A percentile compares a stretch with the other conserved stretches of the same genome.
Conservation (phyloP, 2,329 filamentous ascomycete species). For the Gyromitra esculenta region DNA sequence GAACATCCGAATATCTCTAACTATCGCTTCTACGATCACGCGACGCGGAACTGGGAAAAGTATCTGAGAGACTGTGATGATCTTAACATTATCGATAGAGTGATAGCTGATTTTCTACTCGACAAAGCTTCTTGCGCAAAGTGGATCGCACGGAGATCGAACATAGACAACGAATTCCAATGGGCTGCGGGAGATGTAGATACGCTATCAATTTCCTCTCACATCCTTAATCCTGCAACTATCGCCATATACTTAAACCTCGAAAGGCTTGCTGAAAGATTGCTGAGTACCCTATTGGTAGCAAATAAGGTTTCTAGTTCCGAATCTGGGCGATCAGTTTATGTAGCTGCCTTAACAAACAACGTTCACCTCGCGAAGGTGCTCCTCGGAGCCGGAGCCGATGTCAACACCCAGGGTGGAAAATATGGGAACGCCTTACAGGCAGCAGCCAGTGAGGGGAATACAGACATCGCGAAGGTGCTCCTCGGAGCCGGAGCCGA, state of each 20-base stretch:
- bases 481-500: constrained; percentile 3
- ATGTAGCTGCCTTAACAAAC: not conserved
- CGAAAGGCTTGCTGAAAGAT: not conserved
- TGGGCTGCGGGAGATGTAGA: accelerated
- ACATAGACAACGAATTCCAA: not conserved
- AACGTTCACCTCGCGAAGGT: not conserved
- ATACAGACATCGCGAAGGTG: not conserved
- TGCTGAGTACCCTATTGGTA: not conserved
- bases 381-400: not conserved
- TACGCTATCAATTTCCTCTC: not conserved
- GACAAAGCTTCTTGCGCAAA: not conserved
- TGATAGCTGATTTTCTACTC: not conserved
- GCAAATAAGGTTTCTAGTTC: too few species aligned
- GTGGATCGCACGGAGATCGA: not conserved
- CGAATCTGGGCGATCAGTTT: not conserved
- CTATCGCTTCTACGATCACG: not conserved
- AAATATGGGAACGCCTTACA: not conserved
- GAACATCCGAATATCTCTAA: not conserved
- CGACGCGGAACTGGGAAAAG: not conserved
- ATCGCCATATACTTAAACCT: not conserved
- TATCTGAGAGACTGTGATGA: not conserved
- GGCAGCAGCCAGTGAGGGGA: not conserved
- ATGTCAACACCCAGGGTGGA: constrained; percentile 10
- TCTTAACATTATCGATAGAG: too few species aligned
- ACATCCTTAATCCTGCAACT: not conserved